A percentile compares a stretch with the other conserved stretches of the same genome.
phyloP scores from a whole-genome alignment of 2,329 filamentous ascomycete species.

The Emydomyces testavorans region DNA sequence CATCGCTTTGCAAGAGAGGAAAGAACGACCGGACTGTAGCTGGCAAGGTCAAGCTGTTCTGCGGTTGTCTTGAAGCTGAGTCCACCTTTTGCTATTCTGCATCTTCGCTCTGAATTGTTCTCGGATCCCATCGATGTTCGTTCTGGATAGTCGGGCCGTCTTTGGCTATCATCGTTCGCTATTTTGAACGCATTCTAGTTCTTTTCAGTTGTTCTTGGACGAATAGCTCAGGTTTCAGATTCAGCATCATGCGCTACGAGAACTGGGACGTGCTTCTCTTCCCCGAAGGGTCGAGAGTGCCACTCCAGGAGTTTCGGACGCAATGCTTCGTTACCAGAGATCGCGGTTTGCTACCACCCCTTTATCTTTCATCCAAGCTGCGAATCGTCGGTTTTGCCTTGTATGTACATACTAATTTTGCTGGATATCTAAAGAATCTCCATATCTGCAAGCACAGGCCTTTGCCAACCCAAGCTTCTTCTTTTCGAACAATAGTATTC shows the following conservation, averaged over 20 bases:
- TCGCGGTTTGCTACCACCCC: slow-evolving; percentile 26
- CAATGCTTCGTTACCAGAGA: slow-evolving; percentile 57
- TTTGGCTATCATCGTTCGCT: slow-evolving; percentile 1
- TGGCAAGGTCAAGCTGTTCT: not conserved
- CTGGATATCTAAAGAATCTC: slow-evolving; percentile 37
- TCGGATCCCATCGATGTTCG: not conserved
- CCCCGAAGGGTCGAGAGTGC: slow-evolving; percentile 54
- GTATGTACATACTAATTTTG: not conserved
- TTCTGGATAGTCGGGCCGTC: slow-evolving; percentile 2
- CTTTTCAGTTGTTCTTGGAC: not conserved
- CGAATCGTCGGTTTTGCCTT: not conserved
- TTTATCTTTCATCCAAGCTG: slow-evolving; percentile 17
- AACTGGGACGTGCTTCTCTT: slow-evolving; percentile 82
- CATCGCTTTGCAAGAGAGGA: not conserved
- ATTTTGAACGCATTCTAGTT: not conserved
- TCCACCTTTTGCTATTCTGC: not conserved
- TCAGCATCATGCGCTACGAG: slow-evolving; percentile 62
- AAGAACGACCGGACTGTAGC: not conserved
- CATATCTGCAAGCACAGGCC: slow-evolving; percentile 38
- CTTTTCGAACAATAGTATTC: slow-evolving; percentile 16
- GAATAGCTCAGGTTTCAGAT: not conserved
- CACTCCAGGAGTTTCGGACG: slow-evolving; percentile 72
- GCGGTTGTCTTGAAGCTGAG: not conserved
- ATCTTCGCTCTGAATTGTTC: not conserved
- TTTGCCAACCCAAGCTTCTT: slow-evolving; percentile 26